These are phyloP conservation scores for Colletotrichum filicis DNA, from an alignment of 2,329 filamentous ascomycete species.

Conservation along the genomic window DNA sequence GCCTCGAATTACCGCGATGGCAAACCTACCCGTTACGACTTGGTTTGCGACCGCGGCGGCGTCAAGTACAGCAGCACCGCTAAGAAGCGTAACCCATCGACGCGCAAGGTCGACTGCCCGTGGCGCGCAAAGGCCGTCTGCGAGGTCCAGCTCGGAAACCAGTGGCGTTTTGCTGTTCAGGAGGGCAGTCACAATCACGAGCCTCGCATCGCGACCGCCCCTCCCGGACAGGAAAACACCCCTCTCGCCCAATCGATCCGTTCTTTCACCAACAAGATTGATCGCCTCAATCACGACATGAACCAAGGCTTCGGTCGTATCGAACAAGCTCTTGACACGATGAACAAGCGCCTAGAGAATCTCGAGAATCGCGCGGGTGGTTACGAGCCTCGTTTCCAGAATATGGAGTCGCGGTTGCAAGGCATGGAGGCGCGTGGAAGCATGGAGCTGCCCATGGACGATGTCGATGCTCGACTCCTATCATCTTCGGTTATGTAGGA, in stretches of 20 bases:
- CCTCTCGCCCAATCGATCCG: conserved; percentile 68
- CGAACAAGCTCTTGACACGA: conserved; percentile 59
- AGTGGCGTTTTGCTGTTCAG: conserved; percentile 73
- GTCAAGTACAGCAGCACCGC: conserved; percentile 74
- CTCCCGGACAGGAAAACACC: conserved; percentile 67
- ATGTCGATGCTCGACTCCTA: conserved; percentile 56
- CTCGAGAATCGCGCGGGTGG: conserved; percentile 58
- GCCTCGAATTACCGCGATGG: conserved; percentile 73
- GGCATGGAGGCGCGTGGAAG: conserved; percentile 47
- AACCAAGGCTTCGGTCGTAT: conserved; percentile 62
- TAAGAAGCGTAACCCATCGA: conserved; percentile 72
- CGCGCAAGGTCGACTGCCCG: conserved; percentile 72
- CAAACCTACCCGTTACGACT: conserved; percentile 70
- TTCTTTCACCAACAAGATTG: conserved; percentile 68
- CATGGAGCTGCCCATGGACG: conserved; percentile 52
- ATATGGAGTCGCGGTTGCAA: conserved; percentile 54
- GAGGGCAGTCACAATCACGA: conserved; percentile 72
- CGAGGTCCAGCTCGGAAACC: conserved; percentile 70
- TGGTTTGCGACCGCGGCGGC: conserved; percentile 71
- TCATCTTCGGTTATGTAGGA: conserved; percentile 56
- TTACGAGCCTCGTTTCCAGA: conserved; percentile 58
- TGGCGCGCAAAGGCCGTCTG: conserved; percentile 73
- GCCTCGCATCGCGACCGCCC: conserved; percentile 64
- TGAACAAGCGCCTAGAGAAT: conserved; percentile 66
- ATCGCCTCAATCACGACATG: conserved; percentile 68